phyloP scores from a whole-genome alignment of 2,329 filamentous ascomycete genomes.

The Cladosporium sp. region DNA sequence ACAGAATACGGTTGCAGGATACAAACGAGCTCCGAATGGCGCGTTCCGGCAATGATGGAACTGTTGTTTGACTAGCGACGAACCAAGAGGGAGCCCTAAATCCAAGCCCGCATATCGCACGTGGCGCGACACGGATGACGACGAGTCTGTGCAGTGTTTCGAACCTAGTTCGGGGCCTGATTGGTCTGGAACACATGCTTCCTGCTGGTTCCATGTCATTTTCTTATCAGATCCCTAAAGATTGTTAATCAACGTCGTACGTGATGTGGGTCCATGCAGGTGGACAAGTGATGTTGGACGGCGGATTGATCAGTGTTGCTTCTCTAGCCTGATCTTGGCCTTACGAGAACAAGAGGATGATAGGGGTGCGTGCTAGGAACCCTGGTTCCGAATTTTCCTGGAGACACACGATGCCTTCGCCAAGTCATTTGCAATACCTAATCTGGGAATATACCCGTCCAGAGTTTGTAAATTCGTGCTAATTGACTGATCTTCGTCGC shows the following conservation, averaged over 20 bases:
- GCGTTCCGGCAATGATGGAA: not conserved
- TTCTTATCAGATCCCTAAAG: constrained; percentile 3
- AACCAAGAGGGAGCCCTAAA: not conserved
- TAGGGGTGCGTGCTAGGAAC: not conserved
- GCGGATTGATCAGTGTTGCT: not conserved
- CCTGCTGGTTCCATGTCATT: not conserved
- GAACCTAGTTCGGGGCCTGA: not conserved
- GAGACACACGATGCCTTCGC: not conserved
- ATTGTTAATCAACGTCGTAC: constrained; percentile 2
- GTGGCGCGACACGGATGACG: not conserved
- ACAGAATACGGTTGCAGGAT: not conserved
- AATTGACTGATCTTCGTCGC: not conserved
- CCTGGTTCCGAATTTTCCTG: not conserved
- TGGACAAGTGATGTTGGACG: not conserved
- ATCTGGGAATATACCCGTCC: not conserved
- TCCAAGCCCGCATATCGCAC: not conserved
- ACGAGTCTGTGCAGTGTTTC: not conserved
- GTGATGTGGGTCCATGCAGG: not conserved
- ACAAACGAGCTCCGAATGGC: not conserved
- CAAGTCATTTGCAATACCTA: not conserved
- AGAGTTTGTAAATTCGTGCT: not conserved
- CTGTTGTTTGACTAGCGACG: constrained; percentile 9
- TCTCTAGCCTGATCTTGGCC: not conserved
- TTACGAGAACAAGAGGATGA: not conserved
- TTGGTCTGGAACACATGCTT: not conserved